phyloP scores from a whole-genome alignment of 345 rosid genomes.

The Populus nigra region DNA sequence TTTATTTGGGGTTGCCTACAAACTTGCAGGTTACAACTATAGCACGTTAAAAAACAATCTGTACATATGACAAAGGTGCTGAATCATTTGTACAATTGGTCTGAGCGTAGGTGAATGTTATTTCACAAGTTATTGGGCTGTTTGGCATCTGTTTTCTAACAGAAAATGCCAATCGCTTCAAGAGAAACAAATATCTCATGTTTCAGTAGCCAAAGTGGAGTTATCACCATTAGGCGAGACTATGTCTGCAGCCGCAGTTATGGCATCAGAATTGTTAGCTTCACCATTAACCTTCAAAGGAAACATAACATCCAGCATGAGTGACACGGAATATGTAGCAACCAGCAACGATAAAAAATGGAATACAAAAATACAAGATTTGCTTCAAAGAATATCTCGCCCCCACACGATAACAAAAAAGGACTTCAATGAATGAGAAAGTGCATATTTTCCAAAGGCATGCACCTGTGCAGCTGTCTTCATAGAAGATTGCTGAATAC shows the following conservation, averaged over 20 bases:
- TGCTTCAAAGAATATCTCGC: not conserved
- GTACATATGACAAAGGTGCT: not conserved
- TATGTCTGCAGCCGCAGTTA: constrained; percentile 8
- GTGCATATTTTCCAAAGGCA: not conserved
- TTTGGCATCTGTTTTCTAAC: not conserved
- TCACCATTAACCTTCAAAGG: constrained; percentile 21
- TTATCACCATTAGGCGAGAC: constrained; percentile 28
- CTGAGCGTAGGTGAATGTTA: not conserved
- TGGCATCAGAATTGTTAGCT: constrained; percentile 18
- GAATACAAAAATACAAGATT: not conserved
- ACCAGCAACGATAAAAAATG: not conserved
- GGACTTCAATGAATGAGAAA: not conserved
- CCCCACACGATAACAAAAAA: not conserved
- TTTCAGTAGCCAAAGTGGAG: constrained; percentile 24
- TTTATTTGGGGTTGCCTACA: not conserved
- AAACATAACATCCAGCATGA: not conserved
- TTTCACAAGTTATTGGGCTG: constrained; percentile 1
- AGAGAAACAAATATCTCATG: not conserved
- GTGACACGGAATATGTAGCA: not conserved
- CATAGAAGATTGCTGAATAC: constrained; percentile 24
- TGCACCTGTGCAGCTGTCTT: constrained; percentile 32
- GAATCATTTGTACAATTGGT: constrained; percentile 19
- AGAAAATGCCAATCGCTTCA: not conserved
- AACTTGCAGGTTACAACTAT: not conserved
- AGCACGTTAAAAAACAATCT: not conserved